Percentiles rank a stretch among this genome's conserved stretches.
Conservation (phyloP, 164 flowering plant genomes). For the Warburgia ugandensis region DNA sequence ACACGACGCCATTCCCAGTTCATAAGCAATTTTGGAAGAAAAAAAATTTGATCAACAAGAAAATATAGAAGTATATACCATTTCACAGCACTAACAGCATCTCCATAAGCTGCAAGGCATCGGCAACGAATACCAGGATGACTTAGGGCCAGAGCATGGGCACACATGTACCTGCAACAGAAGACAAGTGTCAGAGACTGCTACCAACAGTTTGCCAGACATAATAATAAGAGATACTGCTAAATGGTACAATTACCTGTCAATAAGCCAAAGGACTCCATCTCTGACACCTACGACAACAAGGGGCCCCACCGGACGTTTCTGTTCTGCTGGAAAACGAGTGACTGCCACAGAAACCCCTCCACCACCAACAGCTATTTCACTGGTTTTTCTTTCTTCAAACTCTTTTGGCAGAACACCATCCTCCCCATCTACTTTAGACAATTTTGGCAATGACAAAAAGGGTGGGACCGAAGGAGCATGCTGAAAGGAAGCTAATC, state of each 20-base stretch:
- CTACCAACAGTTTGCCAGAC: not conserved
- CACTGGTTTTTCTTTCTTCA: conserved; percentile 72
- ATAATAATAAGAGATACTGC: not conserved
- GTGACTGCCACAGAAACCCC: conserved; percentile 96
- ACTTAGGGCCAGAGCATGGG: conserved; percentile 89
- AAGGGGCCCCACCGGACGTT: conserved; percentile 94
- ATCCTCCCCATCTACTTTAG: conserved; percentile 72
- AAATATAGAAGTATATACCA: conserved; percentile 32
- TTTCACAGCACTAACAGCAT: conserved; percentile 98
- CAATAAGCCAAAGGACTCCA: conserved; percentile 97
- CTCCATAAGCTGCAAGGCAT: conserved; percentile 99
- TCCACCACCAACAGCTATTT: conserved; percentile 98
- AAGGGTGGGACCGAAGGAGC: conserved; percentile 96
- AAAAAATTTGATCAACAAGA: not conserved
- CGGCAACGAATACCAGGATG: conserved; percentile 99
- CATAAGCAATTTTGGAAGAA: not conserved
- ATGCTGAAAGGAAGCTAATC: conserved; percentile 96
- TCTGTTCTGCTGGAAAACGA: conserved; percentile 95
- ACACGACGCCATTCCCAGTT: conserved; percentile 2
- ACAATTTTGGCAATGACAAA: conserved; percentile 67
- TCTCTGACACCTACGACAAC: conserved; percentile 91
- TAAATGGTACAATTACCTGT: no score
- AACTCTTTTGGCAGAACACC: conserved; percentile 43
- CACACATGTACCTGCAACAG: conserved; percentile 77
- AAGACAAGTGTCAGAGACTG: no score